Conservation (phyloP, 2,329 filamentous ascomycete species). For the Penicillium polonicum region DNA sequence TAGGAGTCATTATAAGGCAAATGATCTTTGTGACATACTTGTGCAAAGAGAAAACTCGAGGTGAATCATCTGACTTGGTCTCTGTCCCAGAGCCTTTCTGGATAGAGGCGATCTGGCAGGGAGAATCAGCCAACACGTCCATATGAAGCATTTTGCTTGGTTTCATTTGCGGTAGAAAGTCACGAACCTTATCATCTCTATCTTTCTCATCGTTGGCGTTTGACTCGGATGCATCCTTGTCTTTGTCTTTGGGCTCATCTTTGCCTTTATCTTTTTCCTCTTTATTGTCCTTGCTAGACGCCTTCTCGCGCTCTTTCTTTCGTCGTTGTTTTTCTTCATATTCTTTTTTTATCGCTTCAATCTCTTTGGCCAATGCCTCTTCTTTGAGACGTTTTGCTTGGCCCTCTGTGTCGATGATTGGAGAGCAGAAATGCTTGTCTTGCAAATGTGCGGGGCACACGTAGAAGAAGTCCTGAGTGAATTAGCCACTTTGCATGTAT, state of each 20-base stretch:
- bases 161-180: not conserved
- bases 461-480: conserved; percentile 78
- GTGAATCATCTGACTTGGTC: conserved; percentile 60
- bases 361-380: conserved; percentile 45
- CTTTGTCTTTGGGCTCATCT: conserved; percentile 44
- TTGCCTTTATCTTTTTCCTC: conserved; percentile 46
- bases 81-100: conserved; percentile 44
- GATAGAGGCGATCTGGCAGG: conserved; percentile 41
- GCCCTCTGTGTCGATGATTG: conserved; percentile 48
- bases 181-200: conserved; percentile 54
- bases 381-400: conserved; percentile 45
- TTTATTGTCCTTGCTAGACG: conserved; percentile 51
- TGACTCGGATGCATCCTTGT: conserved; percentile 34
- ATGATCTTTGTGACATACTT: conserved; percentile 54
- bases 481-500: not conserved
- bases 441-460: conserved; percentile 80
- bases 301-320: conserved; percentile 59
- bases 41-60: conserved; percentile 79
- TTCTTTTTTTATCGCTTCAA: conserved; percentile 49
- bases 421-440: conserved; percentile 74
- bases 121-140: conserved; percentile 1
- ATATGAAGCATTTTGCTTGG: not conserved
- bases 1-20: not conserved
- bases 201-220: conserved; percentile 44
- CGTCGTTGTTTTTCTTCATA: conserved; percentile 76